Evolutionary conservation across 2,329 filamentous ascomycete species (phyloP).

Genomic region (Verticillium klebahnii): DNA sequence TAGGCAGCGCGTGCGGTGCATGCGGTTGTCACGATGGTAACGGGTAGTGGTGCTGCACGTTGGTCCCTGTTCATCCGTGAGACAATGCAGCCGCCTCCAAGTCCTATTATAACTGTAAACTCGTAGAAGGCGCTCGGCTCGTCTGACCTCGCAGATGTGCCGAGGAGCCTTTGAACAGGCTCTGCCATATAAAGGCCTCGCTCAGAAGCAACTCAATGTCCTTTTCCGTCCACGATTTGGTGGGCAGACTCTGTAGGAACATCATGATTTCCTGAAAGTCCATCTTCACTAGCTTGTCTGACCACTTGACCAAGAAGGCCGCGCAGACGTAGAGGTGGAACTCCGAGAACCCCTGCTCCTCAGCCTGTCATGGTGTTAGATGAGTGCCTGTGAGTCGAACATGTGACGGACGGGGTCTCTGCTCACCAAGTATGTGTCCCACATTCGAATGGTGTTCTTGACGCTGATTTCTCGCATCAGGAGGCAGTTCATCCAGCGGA

Average conservation of each 20-base stretch:
- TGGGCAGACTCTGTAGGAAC: constrained; percentile 94
- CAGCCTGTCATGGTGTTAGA: constrained; percentile 56
- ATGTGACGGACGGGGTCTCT: not conserved
- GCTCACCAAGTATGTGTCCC: constrained; percentile 95
- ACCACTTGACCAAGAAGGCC: constrained; percentile 98
- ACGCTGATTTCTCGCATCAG: constrained; percentile 97
- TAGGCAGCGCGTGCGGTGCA: no score
- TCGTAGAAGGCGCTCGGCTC: constrained; percentile 32
- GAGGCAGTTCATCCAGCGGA: constrained; percentile 99
- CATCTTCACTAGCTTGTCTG: constrained; percentile 90
- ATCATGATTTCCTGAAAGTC: constrained; percentile 99
- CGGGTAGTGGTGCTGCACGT: not conserved
- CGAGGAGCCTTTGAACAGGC: constrained; percentile 87
- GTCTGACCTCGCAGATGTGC: constrained; percentile 70
- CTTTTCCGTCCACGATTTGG: constrained; percentile 90
- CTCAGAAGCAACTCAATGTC: constrained; percentile 94
- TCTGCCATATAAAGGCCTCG: constrained; percentile 99
- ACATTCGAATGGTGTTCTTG: constrained; percentile 96
- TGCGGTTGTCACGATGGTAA: no score
- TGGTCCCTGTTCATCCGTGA: not conserved
- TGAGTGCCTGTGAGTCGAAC: no score
- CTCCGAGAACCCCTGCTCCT: constrained; percentile 96
- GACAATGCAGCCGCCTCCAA: not conserved
- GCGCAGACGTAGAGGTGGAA: constrained; percentile 99
- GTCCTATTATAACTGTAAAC: constrained; percentile 27